These are phyloP conservation scores for Sanghuangporus baumii DNA, from an alignment of 1,284 basidiomycete species.

Conservation along the genomic window DNA sequence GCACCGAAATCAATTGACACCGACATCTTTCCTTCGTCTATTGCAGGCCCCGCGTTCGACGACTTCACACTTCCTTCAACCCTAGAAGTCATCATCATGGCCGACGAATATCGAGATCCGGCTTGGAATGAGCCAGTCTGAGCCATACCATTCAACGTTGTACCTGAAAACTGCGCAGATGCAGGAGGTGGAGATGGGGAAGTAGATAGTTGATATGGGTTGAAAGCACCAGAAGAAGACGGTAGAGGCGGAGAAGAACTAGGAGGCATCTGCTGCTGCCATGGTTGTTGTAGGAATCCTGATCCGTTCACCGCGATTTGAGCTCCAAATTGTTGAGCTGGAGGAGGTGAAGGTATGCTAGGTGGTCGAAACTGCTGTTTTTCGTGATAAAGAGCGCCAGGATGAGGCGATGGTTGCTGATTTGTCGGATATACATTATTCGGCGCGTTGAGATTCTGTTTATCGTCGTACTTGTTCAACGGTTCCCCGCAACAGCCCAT, in stretches of 20 bases:
- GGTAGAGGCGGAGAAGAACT: conserved; percentile 14
- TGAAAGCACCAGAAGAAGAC: conserved; percentile 15
- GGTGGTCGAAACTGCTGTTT: conserved; percentile 34
- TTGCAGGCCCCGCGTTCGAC: conserved; percentile 10
- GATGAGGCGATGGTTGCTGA: conserved; percentile 47
- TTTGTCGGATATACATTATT: conserved; percentile 22
- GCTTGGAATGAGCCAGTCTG: neutral
- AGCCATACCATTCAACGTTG: conserved; percentile 22
- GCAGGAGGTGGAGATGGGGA: conserved; percentile 11
- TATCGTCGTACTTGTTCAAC: conserved; percentile 12
- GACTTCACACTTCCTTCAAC: conserved; percentile 20
- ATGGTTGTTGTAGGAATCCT: conserved; percentile 21
- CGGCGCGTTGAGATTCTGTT: conserved; percentile 4
- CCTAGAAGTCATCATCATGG: conserved; percentile 29
- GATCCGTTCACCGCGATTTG: neutral
- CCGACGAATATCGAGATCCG: conserved; percentile 22
- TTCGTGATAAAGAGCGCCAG: conserved; percentile 26
- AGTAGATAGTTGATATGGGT: conserved; percentile 11
- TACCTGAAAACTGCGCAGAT: conserved; percentile 28
- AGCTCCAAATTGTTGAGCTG: conserved; percentile 27
- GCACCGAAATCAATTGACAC: conserved; percentile 76
- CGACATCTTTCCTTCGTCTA: conserved; percentile 43
- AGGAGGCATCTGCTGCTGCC: conserved; percentile 18
- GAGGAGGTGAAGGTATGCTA: conserved; percentile 39
- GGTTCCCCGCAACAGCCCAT: conserved; percentile 24